Evolutionary conservation across 225 moss, liverwort and hornwort species (phyloP), one percentile per base, ranked within the genome.

Genomic region (Polytrichum formosum): DNA sequence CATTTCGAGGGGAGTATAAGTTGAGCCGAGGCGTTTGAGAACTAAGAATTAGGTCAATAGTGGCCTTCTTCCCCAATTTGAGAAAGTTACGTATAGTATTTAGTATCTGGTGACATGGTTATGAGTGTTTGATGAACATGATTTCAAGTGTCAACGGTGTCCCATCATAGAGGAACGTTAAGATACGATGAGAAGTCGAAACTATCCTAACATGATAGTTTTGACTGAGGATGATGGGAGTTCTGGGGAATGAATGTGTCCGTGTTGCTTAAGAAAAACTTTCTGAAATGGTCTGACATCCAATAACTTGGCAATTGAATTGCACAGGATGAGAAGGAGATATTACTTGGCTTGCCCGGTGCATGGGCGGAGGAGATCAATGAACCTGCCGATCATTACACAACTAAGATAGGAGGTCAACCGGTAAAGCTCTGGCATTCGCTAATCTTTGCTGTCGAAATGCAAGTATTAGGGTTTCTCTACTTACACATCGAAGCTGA

Each of bases 351-450:
- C 13, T 76, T 95, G 78, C 95, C 95, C 0, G 95, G 95, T 72
- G 82, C 90, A 26, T 95, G 95, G 95, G 93, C 90, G 19, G 89
- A 87, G 53, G 84, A 87, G 9, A 83, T 67, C 1, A 65, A 81
- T 31, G 93, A 95, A 78, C 65, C 80, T 70, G 90, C 88, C 2
- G 95, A 95, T 65, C 91, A 91, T 70, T 91, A 82, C 74, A 93
- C 93, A 19, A 95, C 88, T 71, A 95, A 95, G 85, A 87, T 95
- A 23, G 95, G 95, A 56, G 95, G 95, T 60, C 81, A 83, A 71
- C 95, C 95, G 77, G 91, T 89, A 91, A 28, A 29, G 4, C 54
- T 25, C 29, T 53, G 7, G 18, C 26, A 17, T 17, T 28, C 26
- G 26, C 21, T 28, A 53, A 54, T 2, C 23, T 23, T 20, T 69